Evolutionary conservation across 2,329 filamentous ascomycete genomes (phyloP).

Genomic region (Cytospora leucostoma): DNA sequence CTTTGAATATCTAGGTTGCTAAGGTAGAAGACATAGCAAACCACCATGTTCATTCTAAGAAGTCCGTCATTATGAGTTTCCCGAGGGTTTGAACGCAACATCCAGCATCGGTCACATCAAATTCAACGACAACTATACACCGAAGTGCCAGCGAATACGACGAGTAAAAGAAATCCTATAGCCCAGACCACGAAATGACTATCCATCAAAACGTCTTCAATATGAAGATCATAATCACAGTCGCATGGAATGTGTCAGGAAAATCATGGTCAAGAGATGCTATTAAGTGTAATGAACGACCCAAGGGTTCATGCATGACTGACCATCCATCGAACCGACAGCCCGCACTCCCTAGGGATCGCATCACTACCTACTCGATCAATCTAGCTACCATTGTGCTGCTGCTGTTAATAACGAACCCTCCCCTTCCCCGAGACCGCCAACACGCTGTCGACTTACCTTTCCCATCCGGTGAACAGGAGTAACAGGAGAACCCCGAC

Average conservation of each 20-base stretch:
- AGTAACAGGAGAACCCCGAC: background rate
- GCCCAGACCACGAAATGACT: too few relatives aligned
- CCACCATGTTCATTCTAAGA: too few relatives aligned
- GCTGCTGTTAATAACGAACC: conserved; percentile 1
- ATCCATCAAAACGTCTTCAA: background rate
- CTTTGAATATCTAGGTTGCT: background rate
- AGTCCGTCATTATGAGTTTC: too few relatives aligned
- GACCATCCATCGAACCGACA: conserved; percentile 15
- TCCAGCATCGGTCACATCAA: too few relatives aligned
- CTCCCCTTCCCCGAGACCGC: background rate
- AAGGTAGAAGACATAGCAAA: background rate
- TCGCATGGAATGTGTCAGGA: background rate
- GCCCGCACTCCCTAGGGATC: conserved; percentile 20
- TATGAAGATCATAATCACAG: background rate
- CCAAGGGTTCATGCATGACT: conserved; percentile 9
- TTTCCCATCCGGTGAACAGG: conserved; percentile 38
- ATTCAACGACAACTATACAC: too few relatives aligned
- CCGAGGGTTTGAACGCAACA: too few relatives aligned
- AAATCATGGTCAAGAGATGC: conserved; percentile 18
- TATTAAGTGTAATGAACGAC: conserved; percentile 25
- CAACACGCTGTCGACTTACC: conserved; percentile 24
- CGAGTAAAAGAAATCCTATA: too few relatives aligned
- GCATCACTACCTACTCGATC: conserved; percentile 19
- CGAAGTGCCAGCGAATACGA: too few relatives aligned
- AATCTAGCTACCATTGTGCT: conserved; percentile 22